A percentile compares a stretch with the other conserved stretches of the same genome.
Conservation (phyloP, 768 basidiomycete genomes). For the Amylocystis lapponica region DNA sequence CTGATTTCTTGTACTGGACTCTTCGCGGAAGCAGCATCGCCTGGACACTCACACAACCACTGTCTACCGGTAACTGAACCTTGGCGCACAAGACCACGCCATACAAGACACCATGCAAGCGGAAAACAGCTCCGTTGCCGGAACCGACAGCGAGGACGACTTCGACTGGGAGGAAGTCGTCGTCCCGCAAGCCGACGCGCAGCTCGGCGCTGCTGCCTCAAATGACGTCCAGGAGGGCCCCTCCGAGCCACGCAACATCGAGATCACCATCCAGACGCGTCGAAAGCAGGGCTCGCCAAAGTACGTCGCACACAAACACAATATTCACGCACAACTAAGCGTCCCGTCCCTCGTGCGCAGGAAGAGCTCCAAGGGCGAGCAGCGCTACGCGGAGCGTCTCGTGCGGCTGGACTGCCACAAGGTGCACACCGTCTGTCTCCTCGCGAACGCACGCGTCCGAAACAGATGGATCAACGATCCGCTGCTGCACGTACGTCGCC, state of each 20-base stretch:
- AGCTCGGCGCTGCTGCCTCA: not conserved
- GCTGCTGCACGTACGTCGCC: slow-evolving; percentile 65
- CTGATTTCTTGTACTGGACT: too few species aligned
- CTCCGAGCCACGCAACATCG: slow-evolving; percentile 42
- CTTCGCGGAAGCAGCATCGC: too few species aligned
- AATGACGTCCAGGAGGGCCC: slow-evolving; percentile 17
- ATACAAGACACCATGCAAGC: too few species aligned
- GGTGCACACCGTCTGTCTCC: slow-evolving; percentile 77
- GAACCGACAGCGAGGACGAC: slow-evolving; percentile 52
- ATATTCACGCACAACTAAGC: too few species aligned
- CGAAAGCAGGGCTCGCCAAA: slow-evolving; percentile 36
- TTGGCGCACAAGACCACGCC: too few species aligned
- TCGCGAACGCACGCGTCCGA: slow-evolving; percentile 67
- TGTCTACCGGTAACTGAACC: too few species aligned
- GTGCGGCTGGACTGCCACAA: slow-evolving; percentile 81
- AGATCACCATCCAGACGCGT: slow-evolving; percentile 61
- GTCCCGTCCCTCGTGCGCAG: too few species aligned
- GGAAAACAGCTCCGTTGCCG: slow-evolving; percentile 15
- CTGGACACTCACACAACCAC: too few species aligned
- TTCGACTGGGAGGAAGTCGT: slow-evolving; percentile 79
- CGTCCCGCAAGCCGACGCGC: slow-evolving; percentile 34
- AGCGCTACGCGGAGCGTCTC: slow-evolving; percentile 60
- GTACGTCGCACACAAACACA: slow-evolving; percentile 33
- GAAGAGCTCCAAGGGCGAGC: slow-evolving; percentile 34
- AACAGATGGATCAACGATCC: slow-evolving; percentile 83